Evolutionary conservation across 2,329 filamentous ascomycete species (phyloP).

Genomic region (Tolypocladium ophioglossoides): DNA sequence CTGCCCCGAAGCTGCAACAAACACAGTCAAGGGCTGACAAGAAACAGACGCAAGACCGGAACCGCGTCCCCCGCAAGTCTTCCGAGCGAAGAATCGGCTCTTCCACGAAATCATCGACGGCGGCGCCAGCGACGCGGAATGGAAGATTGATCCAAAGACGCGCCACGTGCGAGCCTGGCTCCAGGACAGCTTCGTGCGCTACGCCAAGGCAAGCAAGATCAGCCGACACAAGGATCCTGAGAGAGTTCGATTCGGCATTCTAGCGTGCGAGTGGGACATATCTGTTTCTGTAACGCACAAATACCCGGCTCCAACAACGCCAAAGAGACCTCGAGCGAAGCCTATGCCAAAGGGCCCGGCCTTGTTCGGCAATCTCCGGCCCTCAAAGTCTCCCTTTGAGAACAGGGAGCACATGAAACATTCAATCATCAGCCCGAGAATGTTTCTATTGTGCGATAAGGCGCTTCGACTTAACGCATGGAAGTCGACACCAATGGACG

Average conservation of each 20-base stretch:
- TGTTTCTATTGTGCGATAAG: background rate
- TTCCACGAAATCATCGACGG: slow-evolving; percentile 12
- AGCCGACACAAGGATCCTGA: slow-evolving; percentile 21
- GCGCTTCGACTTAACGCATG: background rate
- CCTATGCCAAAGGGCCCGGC: background rate
- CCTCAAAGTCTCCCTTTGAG: no score
- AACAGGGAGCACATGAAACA: no score
- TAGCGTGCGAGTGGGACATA: slow-evolving; percentile 30
- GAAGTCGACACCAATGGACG: background rate
- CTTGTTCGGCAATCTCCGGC: background rate
- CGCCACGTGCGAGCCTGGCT: slow-evolving; percentile 27
- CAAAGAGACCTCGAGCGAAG: background rate
- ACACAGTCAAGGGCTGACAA: background rate
- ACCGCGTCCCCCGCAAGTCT: background rate
- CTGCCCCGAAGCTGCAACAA: background rate
- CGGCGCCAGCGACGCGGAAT: slow-evolving; percentile 21
- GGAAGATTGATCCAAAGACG: slow-evolving; percentile 24
- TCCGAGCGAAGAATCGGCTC: slow-evolving; percentile 10
- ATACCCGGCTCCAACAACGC: background rate
- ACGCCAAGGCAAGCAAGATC: slow-evolving; percentile 22
- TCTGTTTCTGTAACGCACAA: background rate
- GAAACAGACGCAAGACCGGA: background rate
- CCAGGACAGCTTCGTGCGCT: slow-evolving; percentile 23
- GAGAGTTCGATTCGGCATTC: slow-evolving; percentile 27
- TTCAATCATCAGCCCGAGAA: background rate